These are phyloP conservation scores for Fusarium xyrophilum DNA, from an alignment of 2,329 filamentous ascomycete genomes.

Conservation along the genomic window DNA sequence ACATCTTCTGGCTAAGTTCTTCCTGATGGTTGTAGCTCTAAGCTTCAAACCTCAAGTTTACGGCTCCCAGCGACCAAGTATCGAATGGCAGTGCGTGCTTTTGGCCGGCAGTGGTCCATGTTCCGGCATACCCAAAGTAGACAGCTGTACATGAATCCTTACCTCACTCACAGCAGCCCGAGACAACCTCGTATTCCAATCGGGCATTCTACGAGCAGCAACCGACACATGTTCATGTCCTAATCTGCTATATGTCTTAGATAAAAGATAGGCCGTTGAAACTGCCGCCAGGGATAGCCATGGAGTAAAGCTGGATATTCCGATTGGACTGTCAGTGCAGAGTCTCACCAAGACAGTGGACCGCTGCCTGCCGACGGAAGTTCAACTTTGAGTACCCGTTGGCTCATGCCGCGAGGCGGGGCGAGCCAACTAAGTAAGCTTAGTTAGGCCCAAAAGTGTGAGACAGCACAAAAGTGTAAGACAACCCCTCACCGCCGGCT, in stretches of 20 bases:
- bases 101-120: fast-evolving
- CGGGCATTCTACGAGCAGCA: neutral
- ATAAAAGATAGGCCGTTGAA: neutral
- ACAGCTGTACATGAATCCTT: too few species aligned
- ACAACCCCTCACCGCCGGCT: too few species aligned
- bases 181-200: neutral
- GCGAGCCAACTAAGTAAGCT: too few species aligned
- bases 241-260: neutral
- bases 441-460: too few species aligned
- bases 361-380: neutral
- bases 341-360: neutral
- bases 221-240: neutral
- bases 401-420: too few species aligned
- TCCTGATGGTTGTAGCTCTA: fast-evolving
- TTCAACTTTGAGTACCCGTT: neutral
- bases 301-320: neutral
- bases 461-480: too few species aligned
- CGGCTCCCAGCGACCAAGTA: fast-evolving
- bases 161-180: neutral
- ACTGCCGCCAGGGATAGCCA: neutral
- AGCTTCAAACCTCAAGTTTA: fast-evolving
- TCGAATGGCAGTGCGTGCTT: fast-evolving
- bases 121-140: neutral
- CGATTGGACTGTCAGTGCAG: neutral
- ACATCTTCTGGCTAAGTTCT: fast-evolving